Evolutionary conservation across 441 rosid genomes (phyloP), one percentile per base, ranked within the genome.

Genomic region (Caryocar brasiliense): DNA sequence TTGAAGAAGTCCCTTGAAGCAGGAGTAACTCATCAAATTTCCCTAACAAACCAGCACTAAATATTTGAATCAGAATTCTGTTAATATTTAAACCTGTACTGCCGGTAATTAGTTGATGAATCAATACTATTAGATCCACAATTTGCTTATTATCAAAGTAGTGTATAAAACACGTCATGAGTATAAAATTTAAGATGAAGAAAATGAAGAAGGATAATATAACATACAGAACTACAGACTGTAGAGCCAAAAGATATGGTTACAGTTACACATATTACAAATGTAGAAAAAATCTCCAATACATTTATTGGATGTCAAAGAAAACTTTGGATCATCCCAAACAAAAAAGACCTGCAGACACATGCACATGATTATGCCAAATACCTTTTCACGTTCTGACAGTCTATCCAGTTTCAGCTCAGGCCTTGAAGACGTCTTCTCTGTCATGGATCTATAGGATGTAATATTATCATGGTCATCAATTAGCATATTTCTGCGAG

Each of bases 351-450:
- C 30, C 40, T 15, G 46, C 28, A 54, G 36, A 17, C 32, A 54
- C 9, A 56, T 30, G 38, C 49, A 59, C 21, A 3, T 15, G 29
- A 59, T 40, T 49, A 27, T 19, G 42, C 40, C 28, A 58, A 37
- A 22, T 61, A 92, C 99, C 94, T 83, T 82, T 68, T 88, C 92
- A 23, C 66, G 65, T 54, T 92, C 95, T 6, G 95, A 77, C 53
- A 88, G 67, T 70, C 85, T 73, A 62, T 88, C 86, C 51, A 92
- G 59, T 60, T 70, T 81, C 23, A 71, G 73, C 61, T 76, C 80
- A 63, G 73, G 88, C 73, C 65, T 64, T 0, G 60, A 54, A 24
- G 69, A 62, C 48, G 44, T 78, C 71, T 68, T 85, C 66, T 80
- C 97, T 8, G 81, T 80, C 79, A 82, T 49, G 32, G 97, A 85